Base-by-base conservation (phyloP, 352 stramenopile species). In the Ophiocytium majus region DNA sequence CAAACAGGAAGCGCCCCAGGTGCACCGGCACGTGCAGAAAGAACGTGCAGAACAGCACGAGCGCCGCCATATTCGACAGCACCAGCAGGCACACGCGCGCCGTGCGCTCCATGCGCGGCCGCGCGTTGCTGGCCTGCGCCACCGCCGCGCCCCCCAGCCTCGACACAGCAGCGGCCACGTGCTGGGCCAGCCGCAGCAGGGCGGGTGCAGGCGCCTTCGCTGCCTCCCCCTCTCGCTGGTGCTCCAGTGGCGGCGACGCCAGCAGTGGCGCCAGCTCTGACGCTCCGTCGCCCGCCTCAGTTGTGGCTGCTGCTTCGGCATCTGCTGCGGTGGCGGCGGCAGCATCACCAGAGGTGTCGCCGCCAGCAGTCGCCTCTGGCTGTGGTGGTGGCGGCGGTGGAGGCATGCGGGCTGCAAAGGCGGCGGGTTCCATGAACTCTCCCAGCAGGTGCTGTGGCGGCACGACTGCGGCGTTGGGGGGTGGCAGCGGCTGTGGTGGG, bases 1-100 rank as follows among this genome's bases (percentile, higher is more conserved):
- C 5, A 17, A 78, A 78, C 5, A 78, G 5, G 14, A 17, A 14
- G 5, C 66, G 5, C 5, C 66, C 66, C 5, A 78, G 5, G 35
- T 78, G 66, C 32, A 78, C 35, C 14, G 66, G 66, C 32, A 78
- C 35, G 35, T 78, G 66, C 66, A 78, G 32, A 5, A 78, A 17
- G 14, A 78, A 78, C 32, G 66, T 78, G 66, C 66, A 17, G 5
- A 43, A 14, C 14, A 17, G 5, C 32, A 78, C 5, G 32, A 78
- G 35, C 32, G 66, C 66, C 32, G 14, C 5, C 66, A 14, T 14
- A 78, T 78, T 78, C 35, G 35, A 5, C 17, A 14, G 5, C 32
- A 78, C 5, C 32, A 78, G 66, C 66, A 23, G 57, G 32, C 66
- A 78, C 5, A 5, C 66, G 17, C 32, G 5, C 66, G 35, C 32